Percentiles rank a stretch among this genome's conserved stretches.
Conservation (phyloP, 1,284 basidiomycete genomes). For the Marasmius sp. region DNA sequence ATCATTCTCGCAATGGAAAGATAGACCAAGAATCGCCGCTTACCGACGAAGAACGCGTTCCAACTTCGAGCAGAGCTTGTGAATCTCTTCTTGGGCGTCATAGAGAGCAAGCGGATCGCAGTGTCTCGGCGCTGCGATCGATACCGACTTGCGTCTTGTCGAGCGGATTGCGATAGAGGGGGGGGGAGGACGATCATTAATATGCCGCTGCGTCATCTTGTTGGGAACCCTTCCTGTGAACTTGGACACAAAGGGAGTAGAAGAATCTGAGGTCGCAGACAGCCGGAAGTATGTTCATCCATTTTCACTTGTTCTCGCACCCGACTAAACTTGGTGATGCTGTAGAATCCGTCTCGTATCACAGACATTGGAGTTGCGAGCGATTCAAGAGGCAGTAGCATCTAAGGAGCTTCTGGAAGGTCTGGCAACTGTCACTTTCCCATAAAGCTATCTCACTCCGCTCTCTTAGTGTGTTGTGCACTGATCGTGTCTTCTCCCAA, state of each 20-base stretch:
- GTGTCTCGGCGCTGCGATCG: constrained; percentile 35
- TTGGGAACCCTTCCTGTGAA: constrained; percentile 26
- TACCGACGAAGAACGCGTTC: constrained; percentile 51
- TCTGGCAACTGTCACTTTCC: neutral
- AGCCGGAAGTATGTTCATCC: neutral
- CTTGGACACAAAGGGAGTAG: constrained; percentile 24
- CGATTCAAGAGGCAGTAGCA: neutral
- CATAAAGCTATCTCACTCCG: neutral
- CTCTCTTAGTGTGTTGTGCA: constrained; percentile 26
- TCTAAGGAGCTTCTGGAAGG: neutral
- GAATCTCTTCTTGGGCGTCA: constrained; percentile 27
- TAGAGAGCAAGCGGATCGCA: constrained; percentile 37
- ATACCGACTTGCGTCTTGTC: constrained; percentile 23
- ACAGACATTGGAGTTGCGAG: too few species aligned
- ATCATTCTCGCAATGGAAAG: constrained; percentile 40
- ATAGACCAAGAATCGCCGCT: constrained; percentile 23
- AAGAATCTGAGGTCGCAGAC: constrained; percentile 21
- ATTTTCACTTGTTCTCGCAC: neutral
- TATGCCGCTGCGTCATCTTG: constrained; percentile 32
- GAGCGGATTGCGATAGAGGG: constrained; percentile 28
- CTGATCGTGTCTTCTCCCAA: constrained; percentile 18
- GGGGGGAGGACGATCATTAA: constrained; percentile 31
- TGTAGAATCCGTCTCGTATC: neutral
- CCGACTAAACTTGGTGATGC: neutral
- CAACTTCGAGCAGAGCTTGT: constrained; percentile 42